A percentile compares a stretch with the other conserved stretches of the same genome.
Conservation (phyloP, 2,329 filamentous ascomycete species). For the Cladophialophora immunda region DNA sequence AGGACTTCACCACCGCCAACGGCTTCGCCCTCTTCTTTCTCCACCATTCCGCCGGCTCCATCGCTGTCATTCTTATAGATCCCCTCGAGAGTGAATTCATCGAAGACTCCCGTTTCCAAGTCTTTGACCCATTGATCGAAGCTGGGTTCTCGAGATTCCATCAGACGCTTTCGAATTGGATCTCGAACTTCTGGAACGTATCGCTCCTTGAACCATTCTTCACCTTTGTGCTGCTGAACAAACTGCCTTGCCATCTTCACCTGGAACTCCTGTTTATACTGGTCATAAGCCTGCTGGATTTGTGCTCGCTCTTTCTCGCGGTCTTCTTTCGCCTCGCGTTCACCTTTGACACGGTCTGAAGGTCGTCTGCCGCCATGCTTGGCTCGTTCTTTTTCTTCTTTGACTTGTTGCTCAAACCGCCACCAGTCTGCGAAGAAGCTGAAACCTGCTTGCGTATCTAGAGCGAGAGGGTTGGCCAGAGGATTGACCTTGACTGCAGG, state of each 20-base stretch:
- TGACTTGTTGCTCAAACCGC: conserved; percentile 69
- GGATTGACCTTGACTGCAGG: conserved; percentile 64
- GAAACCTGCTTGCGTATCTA: conserved; percentile 73
- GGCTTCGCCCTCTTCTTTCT: conserved; percentile 95
- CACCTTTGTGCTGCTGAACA: conserved; percentile 88
- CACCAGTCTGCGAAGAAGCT: conserved; percentile 75
- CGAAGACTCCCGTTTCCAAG: conserved; percentile 83
- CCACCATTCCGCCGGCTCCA: conserved; percentile 81
- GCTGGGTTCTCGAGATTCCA: conserved; percentile 78
- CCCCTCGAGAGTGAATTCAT: conserved; percentile 93
- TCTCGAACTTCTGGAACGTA: conserved; percentile 86
- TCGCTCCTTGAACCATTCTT: conserved; percentile 98
- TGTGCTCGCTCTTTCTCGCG: conserved; percentile 68
- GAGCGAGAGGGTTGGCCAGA: conserved; percentile 67
- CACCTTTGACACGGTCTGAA: conserved; percentile 65
- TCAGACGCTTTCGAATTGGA: conserved; percentile 76
- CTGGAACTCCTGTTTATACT: conserved; percentile 72
- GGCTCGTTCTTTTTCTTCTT: conserved; percentile 69
- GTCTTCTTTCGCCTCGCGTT: conserved; percentile 69
- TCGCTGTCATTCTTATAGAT: conserved; percentile 94
- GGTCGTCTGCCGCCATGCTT: conserved; percentile 66
- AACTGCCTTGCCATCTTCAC: conserved; percentile 84
- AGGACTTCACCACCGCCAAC: conserved; percentile 91
- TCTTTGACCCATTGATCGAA: conserved; percentile 92
- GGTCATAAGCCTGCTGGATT: conserved; percentile 71